Conservation (phyloP, 176 grass and related monocot species). For the Cenchrus purpureus region DNA sequence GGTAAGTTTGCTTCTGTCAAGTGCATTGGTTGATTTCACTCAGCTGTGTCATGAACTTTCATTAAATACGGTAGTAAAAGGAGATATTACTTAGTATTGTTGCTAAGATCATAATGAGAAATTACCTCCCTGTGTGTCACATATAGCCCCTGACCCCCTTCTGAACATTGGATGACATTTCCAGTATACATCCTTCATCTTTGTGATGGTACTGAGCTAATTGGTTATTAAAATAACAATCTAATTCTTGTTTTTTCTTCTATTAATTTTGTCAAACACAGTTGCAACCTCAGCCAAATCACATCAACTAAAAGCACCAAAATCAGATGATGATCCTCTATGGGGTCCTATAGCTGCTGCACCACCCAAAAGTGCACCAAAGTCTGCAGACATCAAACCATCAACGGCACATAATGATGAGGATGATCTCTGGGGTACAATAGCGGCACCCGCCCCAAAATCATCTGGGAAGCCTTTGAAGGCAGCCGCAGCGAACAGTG, state of each 20-base stretch:
- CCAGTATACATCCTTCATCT: neutral
- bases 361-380: conserved; percentile 56
- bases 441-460: conserved; percentile 80
- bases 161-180: neutral
- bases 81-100: neutral
- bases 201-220: neutral
- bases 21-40: conserved; percentile 13
- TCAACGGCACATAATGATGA: conserved; percentile 51
- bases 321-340: conserved; percentile 74
- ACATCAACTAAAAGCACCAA: conserved; percentile 48
- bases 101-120: neutral
- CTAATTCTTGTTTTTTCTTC: conserved; percentile 16
- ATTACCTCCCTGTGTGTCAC: neutral
- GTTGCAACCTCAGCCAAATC: conserved; percentile 52
- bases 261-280: conserved; percentile 42
- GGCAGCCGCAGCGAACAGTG: conserved; percentile 42
- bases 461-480: conserved; percentile 61
- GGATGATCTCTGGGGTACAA: conserved; percentile 90
- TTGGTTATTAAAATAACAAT: neutral
- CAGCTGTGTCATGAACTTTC: neutral
- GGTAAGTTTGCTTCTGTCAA: conserved; percentile 42
- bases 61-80: neutral
- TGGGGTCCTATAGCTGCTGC: conserved; percentile 72
- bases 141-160: neutral
- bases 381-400: conserved; percentile 56